phyloP scores from a whole-genome alignment of 139 green algal genomes.

The Edaphochlamys debaryana region DNA sequence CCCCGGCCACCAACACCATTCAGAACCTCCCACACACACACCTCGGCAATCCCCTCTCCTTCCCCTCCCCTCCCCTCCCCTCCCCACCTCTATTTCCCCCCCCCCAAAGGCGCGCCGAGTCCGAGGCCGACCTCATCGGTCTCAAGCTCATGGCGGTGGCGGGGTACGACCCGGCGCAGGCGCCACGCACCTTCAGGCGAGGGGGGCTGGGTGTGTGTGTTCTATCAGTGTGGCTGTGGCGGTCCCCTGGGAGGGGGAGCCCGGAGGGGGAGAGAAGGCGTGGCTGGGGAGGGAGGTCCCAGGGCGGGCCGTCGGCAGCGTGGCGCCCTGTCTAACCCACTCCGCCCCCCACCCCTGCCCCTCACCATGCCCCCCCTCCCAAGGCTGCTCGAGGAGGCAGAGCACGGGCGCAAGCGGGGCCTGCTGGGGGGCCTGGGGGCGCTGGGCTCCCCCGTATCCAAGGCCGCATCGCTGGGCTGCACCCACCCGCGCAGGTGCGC shows the following conservation, averaged over 20 bases:
- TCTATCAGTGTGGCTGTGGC: background rate
- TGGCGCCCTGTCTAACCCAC: no score
- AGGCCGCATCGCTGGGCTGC: conserved; percentile 1
- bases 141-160: conserved; percentile 68
- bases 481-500: conserved; percentile 3
- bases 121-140: conserved; percentile 68
- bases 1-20: no score
- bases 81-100: no score
- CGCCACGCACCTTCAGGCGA: conserved; percentile 51
- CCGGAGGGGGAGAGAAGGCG: background rate
- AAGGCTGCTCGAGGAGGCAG: background rate
- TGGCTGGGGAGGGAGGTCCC: background rate
- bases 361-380: background rate
- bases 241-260: background rate
- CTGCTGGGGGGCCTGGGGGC: background rate
- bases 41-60: no score
- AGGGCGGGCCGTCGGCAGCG: no score
- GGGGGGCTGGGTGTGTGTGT: no score
- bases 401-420: background rate
- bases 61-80: no score
- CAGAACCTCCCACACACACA: no score
- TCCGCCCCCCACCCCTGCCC: background rate
- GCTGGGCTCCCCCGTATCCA: background rate
- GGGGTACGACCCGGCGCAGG: conserved; percentile 50
- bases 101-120: conserved; percentile 50